Evolutionary conservation across 2,329 filamentous ascomycete genomes (phyloP).

Genomic region (Neopestalotiopsis sp.): DNA sequence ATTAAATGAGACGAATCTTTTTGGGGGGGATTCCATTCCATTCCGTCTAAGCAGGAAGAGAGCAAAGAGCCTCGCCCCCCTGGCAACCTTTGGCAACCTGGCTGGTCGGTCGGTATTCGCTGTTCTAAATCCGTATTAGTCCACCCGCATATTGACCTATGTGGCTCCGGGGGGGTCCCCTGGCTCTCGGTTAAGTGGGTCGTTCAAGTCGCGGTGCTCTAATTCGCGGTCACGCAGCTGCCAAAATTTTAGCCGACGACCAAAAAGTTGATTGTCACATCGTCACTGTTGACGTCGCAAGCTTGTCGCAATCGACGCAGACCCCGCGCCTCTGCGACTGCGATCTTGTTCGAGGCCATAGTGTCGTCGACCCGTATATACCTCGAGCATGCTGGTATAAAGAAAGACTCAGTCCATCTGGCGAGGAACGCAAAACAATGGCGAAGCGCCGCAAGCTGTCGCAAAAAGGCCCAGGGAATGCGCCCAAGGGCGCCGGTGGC

Average conservation of each 20-base stretch:
- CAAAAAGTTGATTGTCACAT: background rate
- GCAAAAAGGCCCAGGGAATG: slow-evolving; percentile 27
- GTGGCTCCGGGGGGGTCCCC: slow-evolving; percentile 6
- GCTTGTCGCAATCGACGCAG: background rate
- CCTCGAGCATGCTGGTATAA: background rate
- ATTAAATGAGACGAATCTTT: background rate
- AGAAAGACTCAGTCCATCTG: background rate
- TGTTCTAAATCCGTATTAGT: slow-evolving; percentile 16
- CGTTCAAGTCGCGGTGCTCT: background rate
- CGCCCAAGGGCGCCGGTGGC: slow-evolving; percentile 5
- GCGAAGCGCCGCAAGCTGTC: slow-evolving; percentile 46
- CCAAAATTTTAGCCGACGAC: slow-evolving; percentile 13
- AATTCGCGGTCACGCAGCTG: background rate
- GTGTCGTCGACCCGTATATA: background rate
- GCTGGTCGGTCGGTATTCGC: slow-evolving; percentile 1
- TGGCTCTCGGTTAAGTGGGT: slow-evolving; percentile 8
- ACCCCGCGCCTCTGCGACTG: background rate
- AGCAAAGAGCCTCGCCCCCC: background rate
- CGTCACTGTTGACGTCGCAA: background rate
- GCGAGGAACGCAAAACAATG: slow-evolving; percentile 26
- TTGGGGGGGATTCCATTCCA: background rate
- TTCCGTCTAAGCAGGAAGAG: slow-evolving; percentile 12
- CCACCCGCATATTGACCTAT: slow-evolving; percentile 14
- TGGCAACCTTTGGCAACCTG: background rate
- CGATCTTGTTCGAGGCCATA: background rate